Evolutionary conservation across 331 rosid genomes (phyloP), one percentile per base, ranked within the genome.

Genomic region (Telfairia occidentalis): DNA sequence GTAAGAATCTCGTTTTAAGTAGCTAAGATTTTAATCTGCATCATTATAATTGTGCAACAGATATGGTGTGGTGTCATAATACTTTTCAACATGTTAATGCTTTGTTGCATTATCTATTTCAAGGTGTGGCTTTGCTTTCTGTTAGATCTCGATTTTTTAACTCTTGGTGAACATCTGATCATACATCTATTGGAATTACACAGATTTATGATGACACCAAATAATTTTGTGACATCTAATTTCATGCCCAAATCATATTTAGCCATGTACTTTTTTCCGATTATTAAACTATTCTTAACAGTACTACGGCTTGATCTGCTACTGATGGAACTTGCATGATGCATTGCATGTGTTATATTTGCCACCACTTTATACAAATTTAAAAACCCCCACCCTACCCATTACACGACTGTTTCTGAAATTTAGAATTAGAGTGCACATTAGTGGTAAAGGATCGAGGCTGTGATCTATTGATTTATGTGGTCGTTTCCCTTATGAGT

Each of bases 1-100:
- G 99, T 95, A 88, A 89, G 98, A 80, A 65, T 91, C 82, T 58
- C 2, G 63, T 73, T 69, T 30, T 42, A 72, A 34, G 66, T 54
- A 21, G 64, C 50, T 24, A 73, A 73, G n/a, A 21, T 35, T 30
- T 18, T 30, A 71, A 18, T 26, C 19, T 16, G 1, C 28, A 4
- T 15, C 26, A 46, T 18, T 16, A 28, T 18, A 11, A 2, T 3
- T 45, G 38, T 43, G 40, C 13, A 26, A 74, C 9, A 53, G 40
- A 40, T 7, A 16, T 55, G 13, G 53, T 74, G 49, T n/a, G 2
- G 67, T 40, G 10, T 19, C 21, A 5, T n/a, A 21, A 8, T 74
- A 40, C 11, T 55, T 74, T 52, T 24, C 64, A 53, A 38, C 21
- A 34, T 11, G 2, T 21, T 38, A 26, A 55, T 57, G 32, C 26